Percentiles rank a stretch among this genome's conserved stretches.
phyloP scores from a whole-genome alignment of 1,139 yeast genomes.

The Candida neerlandica region DNA sequence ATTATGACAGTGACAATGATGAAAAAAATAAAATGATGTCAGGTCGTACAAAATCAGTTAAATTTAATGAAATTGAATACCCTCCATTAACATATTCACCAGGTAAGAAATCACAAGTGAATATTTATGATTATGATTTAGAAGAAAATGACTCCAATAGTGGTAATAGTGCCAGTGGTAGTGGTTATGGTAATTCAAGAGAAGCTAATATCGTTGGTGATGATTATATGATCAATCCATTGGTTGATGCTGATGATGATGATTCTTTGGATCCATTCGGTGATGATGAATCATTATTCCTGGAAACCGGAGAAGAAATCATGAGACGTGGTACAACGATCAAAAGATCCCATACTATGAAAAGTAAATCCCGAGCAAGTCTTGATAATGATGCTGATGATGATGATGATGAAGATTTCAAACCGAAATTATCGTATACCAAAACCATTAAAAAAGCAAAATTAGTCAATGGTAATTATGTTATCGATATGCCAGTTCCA shows the following conservation, averaged over 20 bases:
- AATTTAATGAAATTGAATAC: constrained; percentile 39
- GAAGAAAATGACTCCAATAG: constrained; percentile 17
- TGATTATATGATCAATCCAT: constrained; percentile 43
- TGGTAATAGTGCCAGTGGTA: background rate
- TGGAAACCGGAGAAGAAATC: constrained; percentile 45
- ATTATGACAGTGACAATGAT: background rate
- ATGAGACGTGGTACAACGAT: constrained; percentile 38
- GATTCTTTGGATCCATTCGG: constrained; percentile 49
- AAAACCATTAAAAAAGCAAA: constrained; percentile 54
- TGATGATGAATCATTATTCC: constrained; percentile 48
- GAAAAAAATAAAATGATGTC: background rate
- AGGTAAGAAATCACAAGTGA: constrained; percentile 26
- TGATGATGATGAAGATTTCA: constrained; percentile 43
- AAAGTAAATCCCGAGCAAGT: constrained; percentile 4
- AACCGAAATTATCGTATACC: constrained; percentile 46
- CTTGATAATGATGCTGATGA: constrained; percentile 21
- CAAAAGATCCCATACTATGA: constrained; percentile 23
- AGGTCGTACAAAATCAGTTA: constrained; percentile 27
- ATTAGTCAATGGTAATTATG: constrained; percentile 70
- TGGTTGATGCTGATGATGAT: constrained; percentile 44
- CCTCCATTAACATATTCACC: constrained; percentile 37
- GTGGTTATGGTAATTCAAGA: background rate
- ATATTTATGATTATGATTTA: constrained; percentile 20
- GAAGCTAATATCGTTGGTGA: constrained; percentile 28
- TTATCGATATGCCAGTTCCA: constrained; percentile 79